These are phyloP conservation scores for Dipodascus albidus DNA, from an alignment of 805 yeast species.

Conservation along the genomic window DNA sequence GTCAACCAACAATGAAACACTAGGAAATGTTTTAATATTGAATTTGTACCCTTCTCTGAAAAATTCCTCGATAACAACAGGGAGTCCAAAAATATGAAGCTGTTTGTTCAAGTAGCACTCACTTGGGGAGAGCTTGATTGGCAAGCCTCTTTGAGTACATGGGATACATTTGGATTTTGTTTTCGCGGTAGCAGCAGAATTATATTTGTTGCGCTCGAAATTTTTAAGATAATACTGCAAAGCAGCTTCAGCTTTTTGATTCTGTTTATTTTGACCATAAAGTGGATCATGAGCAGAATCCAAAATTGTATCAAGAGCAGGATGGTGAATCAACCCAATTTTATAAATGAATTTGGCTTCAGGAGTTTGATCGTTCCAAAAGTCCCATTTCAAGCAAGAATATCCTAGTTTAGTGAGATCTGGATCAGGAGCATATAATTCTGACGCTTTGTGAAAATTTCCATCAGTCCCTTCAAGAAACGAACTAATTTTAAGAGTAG, in stretches of 20 bases:
- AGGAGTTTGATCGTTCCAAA: conserved; percentile 18
- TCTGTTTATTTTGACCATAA: conserved; percentile 2
- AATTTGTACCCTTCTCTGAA: conserved; percentile 20
- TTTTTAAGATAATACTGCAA: conserved; percentile 20
- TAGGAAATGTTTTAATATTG: conserved; percentile 23
- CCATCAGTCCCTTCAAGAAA: conserved; percentile 20
- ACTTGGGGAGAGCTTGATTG: conserved; percentile 12
- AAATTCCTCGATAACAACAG: conserved; percentile 17
- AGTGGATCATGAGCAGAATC: conserved; percentile 6
- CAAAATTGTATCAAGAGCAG: conserved; percentile 19
- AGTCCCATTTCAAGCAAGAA: conserved; percentile 19
- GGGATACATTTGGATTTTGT: conserved; percentile 14
- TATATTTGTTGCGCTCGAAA: conserved; percentile 17
- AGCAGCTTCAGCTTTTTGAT: conserved; percentile 14
- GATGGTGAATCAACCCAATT: conserved; percentile 22
- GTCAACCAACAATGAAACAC: conserved; percentile 12
- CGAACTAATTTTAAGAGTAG: conserved; percentile 17
- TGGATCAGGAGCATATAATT: conserved; percentile 24
- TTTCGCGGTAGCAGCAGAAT: conserved; percentile 1
- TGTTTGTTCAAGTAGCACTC: conserved; percentile 17
- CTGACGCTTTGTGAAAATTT: conserved; percentile 13
- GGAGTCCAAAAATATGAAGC: conserved; percentile 20
- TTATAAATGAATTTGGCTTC: conserved; percentile 21
- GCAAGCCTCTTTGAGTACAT: conserved; percentile 8
- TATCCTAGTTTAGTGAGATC: conserved; percentile 20